phyloP scores from a whole-genome alignment of 2,329 filamentous ascomycete genomes.

The Penicillium sp. region DNA sequence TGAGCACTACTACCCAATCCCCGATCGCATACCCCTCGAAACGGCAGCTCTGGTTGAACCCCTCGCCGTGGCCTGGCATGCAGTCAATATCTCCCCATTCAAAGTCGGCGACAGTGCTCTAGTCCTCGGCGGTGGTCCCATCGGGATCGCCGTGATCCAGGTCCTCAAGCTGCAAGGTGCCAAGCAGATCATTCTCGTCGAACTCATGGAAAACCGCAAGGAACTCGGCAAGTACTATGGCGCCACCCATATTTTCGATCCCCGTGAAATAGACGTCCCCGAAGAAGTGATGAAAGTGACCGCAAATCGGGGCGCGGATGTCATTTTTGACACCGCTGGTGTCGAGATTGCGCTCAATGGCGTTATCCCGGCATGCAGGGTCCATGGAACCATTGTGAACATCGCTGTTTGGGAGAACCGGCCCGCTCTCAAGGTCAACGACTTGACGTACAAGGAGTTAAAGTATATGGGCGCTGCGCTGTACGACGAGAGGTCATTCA shows the following conservation, averaged over 20 bases:
- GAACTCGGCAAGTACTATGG: conserved; percentile 56
- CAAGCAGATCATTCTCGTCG: conserved; percentile 56
- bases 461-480: conserved; percentile 49
- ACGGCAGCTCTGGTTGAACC: conserved; percentile 58
- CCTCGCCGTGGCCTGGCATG: conserved; percentile 63
- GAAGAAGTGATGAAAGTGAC: conserved; percentile 49
- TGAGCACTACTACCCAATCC: conserved; percentile 23
- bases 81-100: conserved; percentile 51
- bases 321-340: conserved; percentile 63
- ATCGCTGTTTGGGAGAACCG: conserved; percentile 62
- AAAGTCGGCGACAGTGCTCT: conserved; percentile 48
- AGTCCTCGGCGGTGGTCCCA: conserved; percentile 61
- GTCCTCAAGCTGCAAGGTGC: conserved; percentile 54
- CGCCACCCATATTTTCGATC: conserved; percentile 55
- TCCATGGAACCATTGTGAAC: conserved; percentile 58
- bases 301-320: conserved; percentile 49
- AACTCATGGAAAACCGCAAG: conserved; percentile 53
- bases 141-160: conserved; percentile 60
- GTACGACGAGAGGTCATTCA: conserved; percentile 55
- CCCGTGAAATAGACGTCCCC: conserved; percentile 48
- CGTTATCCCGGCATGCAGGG: conserved; percentile 51
- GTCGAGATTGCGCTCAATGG: conserved; percentile 51
- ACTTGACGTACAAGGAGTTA: conserved; percentile 53
- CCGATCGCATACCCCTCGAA: conserved; percentile 22
- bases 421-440: conserved; percentile 52